Evolutionary conservation across 2,329 filamentous ascomycete species (phyloP).

Genomic region (Celoporthe dispersa): DNA sequence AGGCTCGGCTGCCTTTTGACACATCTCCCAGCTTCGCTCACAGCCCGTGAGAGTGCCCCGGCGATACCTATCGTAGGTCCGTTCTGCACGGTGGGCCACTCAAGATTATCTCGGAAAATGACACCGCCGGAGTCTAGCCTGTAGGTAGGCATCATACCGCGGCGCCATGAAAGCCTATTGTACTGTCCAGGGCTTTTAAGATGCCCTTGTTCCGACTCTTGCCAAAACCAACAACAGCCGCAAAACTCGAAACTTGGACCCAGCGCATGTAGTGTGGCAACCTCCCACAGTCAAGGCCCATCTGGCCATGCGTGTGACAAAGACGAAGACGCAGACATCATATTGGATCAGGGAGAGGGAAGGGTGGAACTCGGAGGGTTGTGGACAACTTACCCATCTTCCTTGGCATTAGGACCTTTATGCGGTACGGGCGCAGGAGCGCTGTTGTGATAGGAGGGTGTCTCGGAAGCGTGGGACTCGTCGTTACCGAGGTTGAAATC

Average conservation of each 20-base stretch:
- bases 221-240: background rate
- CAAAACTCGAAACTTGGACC: background rate
- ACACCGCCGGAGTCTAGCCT: background rate
- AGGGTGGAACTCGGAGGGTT: slow-evolving; percentile 29
- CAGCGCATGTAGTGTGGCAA: background rate
- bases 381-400: slow-evolving; percentile 81
- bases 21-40: background rate
- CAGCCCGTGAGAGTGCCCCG: background rate
- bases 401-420: slow-evolving; percentile 73
- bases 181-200: background rate
- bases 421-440: slow-evolving; percentile 38
- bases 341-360: slow-evolving; percentile 23
- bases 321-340: slow-evolving; percentile 20
- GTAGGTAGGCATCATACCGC: background rate
- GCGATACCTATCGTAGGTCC: background rate
- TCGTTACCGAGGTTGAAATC: slow-evolving; percentile 57
- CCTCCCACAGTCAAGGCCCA: slow-evolving; percentile 4
- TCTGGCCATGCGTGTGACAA: background rate
- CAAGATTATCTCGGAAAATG: background rate
- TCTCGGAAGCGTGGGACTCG: slow-evolving; percentile 34
- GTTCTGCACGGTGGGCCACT: background rate
- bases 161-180: background rate
- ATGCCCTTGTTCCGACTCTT: background rate
- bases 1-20: background rate
- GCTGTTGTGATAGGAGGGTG: slow-evolving; percentile 38